phyloP scores from a whole-genome alignment of 805 yeast genomes.

The Candida quercuum region DNA sequence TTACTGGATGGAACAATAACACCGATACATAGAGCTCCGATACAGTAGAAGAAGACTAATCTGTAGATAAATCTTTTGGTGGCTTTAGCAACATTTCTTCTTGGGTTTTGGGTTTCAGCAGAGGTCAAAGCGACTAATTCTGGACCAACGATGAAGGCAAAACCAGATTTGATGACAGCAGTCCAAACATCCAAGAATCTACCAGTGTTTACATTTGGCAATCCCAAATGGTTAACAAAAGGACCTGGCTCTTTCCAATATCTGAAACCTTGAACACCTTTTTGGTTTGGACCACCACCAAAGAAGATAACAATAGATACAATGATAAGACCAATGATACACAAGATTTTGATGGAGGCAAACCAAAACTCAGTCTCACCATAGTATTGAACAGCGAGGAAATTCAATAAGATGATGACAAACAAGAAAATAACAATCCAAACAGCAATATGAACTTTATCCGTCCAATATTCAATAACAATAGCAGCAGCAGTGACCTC shows the following conservation, averaged over 20 bases:
- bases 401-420: slow-evolving; percentile 40
- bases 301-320: slow-evolving; percentile 53
- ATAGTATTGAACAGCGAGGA: slow-evolving; percentile 52
- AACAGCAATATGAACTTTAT: slow-evolving; percentile 51
- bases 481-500: slow-evolving; percentile 61
- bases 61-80: slow-evolving; percentile 51
- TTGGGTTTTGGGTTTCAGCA: slow-evolving; percentile 42
- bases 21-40: slow-evolving; percentile 66
- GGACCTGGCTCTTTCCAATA: slow-evolving; percentile 62
- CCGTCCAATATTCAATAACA: slow-evolving; percentile 47
- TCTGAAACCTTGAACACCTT: slow-evolving; percentile 58
- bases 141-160: slow-evolving; percentile 59
- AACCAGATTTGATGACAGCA: slow-evolving; percentile 58
- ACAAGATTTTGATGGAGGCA: slow-evolving; percentile 48
- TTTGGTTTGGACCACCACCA: slow-evolving; percentile 56
- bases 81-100: slow-evolving; percentile 41
- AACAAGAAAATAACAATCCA: slow-evolving; percentile 55
- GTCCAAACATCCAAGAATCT: slow-evolving; percentile 61
- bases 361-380: slow-evolving; percentile 68
- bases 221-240: slow-evolving; percentile 39
- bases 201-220: slow-evolving; percentile 46
- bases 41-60: slow-evolving; percentile 53
- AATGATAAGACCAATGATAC: slow-evolving; percentile 57
- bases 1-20: slow-evolving; percentile 61
- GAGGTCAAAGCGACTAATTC: slow-evolving; percentile 52